Base-by-base conservation (phyloP, 1,284 basidiomycete genomes). In the Pseudomicrostroma phylloplanum region DNA sequence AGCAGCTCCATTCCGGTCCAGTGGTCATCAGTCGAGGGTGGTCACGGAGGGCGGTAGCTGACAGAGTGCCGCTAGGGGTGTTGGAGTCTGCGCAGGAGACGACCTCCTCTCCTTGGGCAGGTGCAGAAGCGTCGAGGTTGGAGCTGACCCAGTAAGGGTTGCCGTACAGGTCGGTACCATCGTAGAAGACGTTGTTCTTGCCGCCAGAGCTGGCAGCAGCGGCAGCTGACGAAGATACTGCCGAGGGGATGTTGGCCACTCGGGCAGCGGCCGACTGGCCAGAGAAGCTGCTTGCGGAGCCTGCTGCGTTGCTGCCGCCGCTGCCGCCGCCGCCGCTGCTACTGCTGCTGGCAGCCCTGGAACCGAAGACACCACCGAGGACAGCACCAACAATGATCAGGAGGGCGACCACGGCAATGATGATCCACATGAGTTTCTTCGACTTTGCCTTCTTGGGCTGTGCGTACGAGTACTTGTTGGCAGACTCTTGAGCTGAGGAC, bases 1-100 rank as follows among this genome's bases (percentile, higher is more conserved):
- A 85, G 25, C 87, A 90, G 30, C 85, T 81, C 94, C 96, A 97
- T 81, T 92, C 92, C 84, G 92, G 93, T 15, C 84, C 74, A 12
- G 94, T 91, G 17, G 93, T 93, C 69, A 96, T 89, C 66, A 99
- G 84, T 65, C 91, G 89, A 23, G 94, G 94, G 70, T 93, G 90
- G 71, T 86, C 76, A 60, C 92, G 88, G 53, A 89, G 83, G 59
- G 79, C 81, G 40, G 86, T 49, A 2, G 30, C 17, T 2, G 61
- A 61, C 7, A 49, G 30, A 15, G 15, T 9, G 39, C 40, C 49
- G 54, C n/a, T 40, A 87, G 84, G 76, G 88, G 88, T 67, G 91
- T 93, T 88, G 65, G 58, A 61, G 67, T 74, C 8, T 66, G 71
- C 60, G 77, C 78, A 69, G 63, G 66, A 56, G 76, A 79, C 72